These are phyloP conservation scores for Graphilbum sp. DNA, from an alignment of 2,329 filamentous ascomycete species.

Conservation along the genomic window DNA sequence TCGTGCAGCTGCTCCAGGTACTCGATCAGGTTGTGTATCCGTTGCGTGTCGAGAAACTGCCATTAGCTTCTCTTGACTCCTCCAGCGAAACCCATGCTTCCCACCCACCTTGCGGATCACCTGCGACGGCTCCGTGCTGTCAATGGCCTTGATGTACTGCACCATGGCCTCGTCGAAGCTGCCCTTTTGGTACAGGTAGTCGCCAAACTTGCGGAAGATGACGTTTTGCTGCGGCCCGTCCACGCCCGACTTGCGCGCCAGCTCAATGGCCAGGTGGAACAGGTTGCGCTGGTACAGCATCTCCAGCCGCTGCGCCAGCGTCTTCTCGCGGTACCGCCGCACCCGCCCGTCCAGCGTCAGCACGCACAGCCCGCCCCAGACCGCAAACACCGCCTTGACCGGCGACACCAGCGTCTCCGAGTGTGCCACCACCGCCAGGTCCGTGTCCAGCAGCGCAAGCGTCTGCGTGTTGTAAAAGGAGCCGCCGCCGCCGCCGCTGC, in stretches of 20 bases:
- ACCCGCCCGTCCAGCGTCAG: slow-evolving; percentile 86
- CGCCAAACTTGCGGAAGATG: slow-evolving; percentile 87
- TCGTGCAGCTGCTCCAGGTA: slow-evolving; percentile 95
- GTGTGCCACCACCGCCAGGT: slow-evolving; percentile 78
- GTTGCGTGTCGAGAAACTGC: slow-evolving; percentile 77
- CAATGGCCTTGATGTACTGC: slow-evolving; percentile 90
- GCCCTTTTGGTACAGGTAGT: slow-evolving; percentile 85
- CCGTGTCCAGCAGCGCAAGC: slow-evolving; percentile 83
- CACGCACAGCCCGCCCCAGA: slow-evolving; percentile 89
- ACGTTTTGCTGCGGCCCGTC: slow-evolving; percentile 69
- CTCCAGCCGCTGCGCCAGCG: slow-evolving; percentile 77
- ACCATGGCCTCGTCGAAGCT: slow-evolving; percentile 99
- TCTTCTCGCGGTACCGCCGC: slow-evolving; percentile 78
- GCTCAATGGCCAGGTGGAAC: slow-evolving; percentile 77
- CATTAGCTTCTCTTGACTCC: no score
- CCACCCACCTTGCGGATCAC: slow-evolving; percentile 71
- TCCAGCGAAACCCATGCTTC: no score
- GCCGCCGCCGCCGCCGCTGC: slow-evolving; percentile 33
- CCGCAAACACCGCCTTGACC: slow-evolving; percentile 62
- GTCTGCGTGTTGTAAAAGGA: slow-evolving; percentile 74
- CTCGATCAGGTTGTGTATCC: slow-evolving; percentile 93
- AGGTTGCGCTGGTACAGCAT: slow-evolving; percentile 89
- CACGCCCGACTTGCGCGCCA: slow-evolving; percentile 78
- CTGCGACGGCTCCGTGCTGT: slow-evolving; percentile 89
- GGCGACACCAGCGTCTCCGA: slow-evolving; percentile 71